These are phyloP conservation scores for Trichoderma lentiforme DNA, from an alignment of 2,329 filamentous ascomycete species.

Conservation along the genomic window DNA sequence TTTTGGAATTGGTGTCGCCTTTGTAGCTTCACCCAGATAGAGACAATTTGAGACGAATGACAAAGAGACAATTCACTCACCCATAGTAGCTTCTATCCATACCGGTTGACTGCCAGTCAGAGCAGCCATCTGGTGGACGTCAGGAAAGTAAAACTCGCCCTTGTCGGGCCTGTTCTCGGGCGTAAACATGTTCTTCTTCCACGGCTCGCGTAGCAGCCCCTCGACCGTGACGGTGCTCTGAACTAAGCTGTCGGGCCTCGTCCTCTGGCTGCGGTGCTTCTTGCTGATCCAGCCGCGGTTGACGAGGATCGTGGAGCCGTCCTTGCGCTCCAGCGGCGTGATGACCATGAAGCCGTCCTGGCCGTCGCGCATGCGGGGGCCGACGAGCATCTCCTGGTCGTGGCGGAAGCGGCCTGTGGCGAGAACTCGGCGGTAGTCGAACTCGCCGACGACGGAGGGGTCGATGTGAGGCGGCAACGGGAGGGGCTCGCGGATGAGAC, in stretches of 20 bases:
- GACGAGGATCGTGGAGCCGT: constrained; percentile 71
- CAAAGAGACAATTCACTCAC: constrained; percentile 43
- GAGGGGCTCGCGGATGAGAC: constrained; percentile 78
- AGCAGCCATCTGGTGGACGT: constrained; percentile 85
- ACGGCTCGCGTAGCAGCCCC: constrained; percentile 81
- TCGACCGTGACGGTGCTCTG: constrained; percentile 72
- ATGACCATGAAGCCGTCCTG: constrained; percentile 88
- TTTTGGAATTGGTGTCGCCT: not conserved
- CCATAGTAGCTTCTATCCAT: constrained; percentile 95
- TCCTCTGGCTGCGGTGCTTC: constrained; percentile 62
- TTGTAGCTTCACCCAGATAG: not conserved
- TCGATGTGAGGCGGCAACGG: constrained; percentile 83
- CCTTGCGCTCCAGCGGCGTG: constrained; percentile 77
- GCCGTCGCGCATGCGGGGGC: constrained; percentile 83
- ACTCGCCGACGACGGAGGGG: constrained; percentile 75
- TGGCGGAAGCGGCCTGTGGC: constrained; percentile 74
- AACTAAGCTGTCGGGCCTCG: constrained; percentile 65
- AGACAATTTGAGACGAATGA: not conserved
- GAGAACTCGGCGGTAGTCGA: constrained; percentile 84
- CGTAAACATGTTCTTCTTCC: constrained; percentile 98
- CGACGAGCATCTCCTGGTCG: constrained; percentile 94
- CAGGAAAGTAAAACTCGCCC: constrained; percentile 91
- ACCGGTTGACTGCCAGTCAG: constrained; percentile 80
- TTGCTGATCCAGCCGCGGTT: constrained; percentile 91
- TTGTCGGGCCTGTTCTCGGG: constrained; percentile 81